Base-by-base conservation (phyloP, 2,329 filamentous ascomycete species). In the Knufia petricola region DNA sequence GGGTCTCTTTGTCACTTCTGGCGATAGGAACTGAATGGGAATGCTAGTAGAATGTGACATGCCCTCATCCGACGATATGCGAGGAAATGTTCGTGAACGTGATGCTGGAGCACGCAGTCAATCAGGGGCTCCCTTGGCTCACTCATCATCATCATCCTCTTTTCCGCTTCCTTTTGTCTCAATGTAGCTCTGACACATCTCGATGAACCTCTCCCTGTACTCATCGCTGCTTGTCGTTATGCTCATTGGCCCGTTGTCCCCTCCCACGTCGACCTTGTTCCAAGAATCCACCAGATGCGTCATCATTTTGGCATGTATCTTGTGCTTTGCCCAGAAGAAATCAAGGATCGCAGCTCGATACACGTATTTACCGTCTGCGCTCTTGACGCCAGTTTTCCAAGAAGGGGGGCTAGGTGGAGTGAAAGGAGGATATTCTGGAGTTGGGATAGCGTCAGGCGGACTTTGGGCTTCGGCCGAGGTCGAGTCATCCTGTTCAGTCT, bases 281-380 rank as follows among this genome's bases (percentile, higher is more conserved):
- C 81, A 84, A 0, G 73, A 66, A 42, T 75, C 75, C 50, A 87
- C 76, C 30, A 86, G 63, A 0, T 75, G 73, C 0, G 82, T 85
- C 75, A 87, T 76, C 1, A 77, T 69, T 61, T 74, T 77, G 0
- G 84, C 78, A 47, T 78, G 81, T 0, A 81, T 58, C 55, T 81
- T 82, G 63, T 86, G 82, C 64, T 83, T 85, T 0, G 82, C 78
- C 84, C 84, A 87, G 68, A 87, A 86, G 65, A 88, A 87, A 63
- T 87, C 84, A 28, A 87, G 68, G 12, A 87, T 65, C 0, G 81
- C 74, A 2, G 76, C 80, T 2, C 83, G 74, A 58, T 85, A 87
- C 10, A 81, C 68, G 70, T 81, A 45, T 36, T 17, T 40, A 13
- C 31, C 47, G 57, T 85, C 79, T 0, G 72, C 68, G 8, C 81